Percentiles rank a stretch among this genome's conserved stretches.
Conservation (phyloP, 805 yeast genomes). For the Yarrowia bubula region DNA sequence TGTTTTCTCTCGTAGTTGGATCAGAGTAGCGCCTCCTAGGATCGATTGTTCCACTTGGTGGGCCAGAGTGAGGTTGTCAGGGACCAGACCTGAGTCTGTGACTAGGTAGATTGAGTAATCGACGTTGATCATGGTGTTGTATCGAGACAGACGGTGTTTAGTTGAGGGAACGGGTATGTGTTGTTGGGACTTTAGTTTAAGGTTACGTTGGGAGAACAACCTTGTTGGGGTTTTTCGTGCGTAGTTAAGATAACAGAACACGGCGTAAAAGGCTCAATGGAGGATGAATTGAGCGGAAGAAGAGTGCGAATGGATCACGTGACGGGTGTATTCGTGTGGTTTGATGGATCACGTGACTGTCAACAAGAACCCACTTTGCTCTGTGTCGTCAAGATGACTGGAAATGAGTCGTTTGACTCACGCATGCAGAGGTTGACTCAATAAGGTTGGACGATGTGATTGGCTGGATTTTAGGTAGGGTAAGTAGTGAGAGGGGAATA, state of each 20-base stretch:
- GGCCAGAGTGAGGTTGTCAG: constrained; percentile 53
- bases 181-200: neutral
- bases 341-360: too few species aligned
- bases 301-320: too few species aligned
- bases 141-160: too few species aligned
- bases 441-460: neutral
- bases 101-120: constrained; percentile 73
- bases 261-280: too few species aligned
- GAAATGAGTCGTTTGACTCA: constrained; percentile 24
- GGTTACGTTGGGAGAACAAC: too few species aligned
- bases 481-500: neutral
- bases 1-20: constrained; percentile 80
- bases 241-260: too few species aligned
- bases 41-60: constrained; percentile 62
- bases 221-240: too few species aligned
- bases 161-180: neutral
- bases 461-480: neutral
- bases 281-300: too few species aligned
- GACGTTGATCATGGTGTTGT: neutral
- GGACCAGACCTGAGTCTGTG: constrained; percentile 75
- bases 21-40: constrained; percentile 70
- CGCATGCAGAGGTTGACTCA: constrained; percentile 14
- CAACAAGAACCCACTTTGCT: too few species aligned
- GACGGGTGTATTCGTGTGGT: too few species aligned
- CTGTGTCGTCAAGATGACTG: too few species aligned